phyloP scores from a whole-genome alignment of 1,284 basidiomycete species.

The Erythrobasidium hasegawianum region DNA sequence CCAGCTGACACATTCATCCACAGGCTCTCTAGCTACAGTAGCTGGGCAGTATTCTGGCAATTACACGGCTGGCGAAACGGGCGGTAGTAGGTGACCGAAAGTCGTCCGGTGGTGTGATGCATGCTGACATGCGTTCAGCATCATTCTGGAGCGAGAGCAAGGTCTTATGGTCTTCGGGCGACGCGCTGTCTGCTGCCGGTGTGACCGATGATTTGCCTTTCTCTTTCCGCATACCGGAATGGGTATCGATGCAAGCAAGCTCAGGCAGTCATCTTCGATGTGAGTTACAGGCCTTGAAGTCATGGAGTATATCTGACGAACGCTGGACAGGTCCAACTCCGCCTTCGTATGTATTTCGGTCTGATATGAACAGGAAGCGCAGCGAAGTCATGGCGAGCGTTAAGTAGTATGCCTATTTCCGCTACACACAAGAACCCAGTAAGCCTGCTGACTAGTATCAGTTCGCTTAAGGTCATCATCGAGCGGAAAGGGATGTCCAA shows the following conservation, averaged over 20 bases:
- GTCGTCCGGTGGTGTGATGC: neutral
- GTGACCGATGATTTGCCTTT: neutral
- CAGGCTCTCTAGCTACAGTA: neutral
- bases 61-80: neutral
- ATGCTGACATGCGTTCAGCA: neutral
- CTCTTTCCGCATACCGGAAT: constrained; percentile 1
- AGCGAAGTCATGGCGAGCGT: neutral
- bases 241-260: neutral
- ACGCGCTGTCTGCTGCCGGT: neutral
- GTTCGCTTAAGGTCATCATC: neutral
- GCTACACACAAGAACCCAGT: neutral
- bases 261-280: neutral
- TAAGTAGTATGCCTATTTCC: neutral
- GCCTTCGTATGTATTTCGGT: neutral
- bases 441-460: neutral
- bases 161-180: neutral
- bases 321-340: neutral
- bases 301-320: too few relatives aligned
- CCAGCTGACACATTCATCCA: neutral
- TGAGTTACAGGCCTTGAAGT: too few relatives aligned
- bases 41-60: neutral
- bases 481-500: neutral
- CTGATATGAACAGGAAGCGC: neutral
- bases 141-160: neutral
- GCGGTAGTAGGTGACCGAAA: neutral